Base-by-base conservation (phyloP, 305 asterid genomes). In the Andrographis paniculata region DNA sequence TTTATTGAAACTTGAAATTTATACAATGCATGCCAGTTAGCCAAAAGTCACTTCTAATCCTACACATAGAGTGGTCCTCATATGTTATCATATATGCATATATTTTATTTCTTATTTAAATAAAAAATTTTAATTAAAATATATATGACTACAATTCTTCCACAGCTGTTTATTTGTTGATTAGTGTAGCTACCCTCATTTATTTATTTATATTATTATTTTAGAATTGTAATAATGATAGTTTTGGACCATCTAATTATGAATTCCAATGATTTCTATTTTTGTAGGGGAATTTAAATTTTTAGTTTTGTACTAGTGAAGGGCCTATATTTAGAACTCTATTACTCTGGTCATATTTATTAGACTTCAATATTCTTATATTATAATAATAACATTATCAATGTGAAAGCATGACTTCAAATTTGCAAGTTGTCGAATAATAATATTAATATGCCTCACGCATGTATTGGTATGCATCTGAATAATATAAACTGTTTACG, bases 11-110 rank as follows among this genome's bases (percentile, higher is more conserved):
- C 30, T 24, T 24, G 30, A 24, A 24, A 51, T 14, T 42, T 43
- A 49, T 18, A n/a, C n/a, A 56, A 37, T 52, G 53, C 62, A 42
- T 42, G 53, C 56, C 46, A 47, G 55, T 48, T 36, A 23, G 41
- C 63, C 45, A 48, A 31, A 31, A 35, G 45, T 45, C 24, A 16
- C 30, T 24, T 24, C 4, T 8, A 24, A 19, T n/a, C 1, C n/a
- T n/a, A n/a, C n/a, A n/a, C 14, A 10, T 50, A 56, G 68, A 19
- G 59, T 63, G 64, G 69, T 57, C 64, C 69, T 5, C 19, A n/a
- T 9, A 17, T 35, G 4, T 4, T 49, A 9, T 28, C 8, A 24
- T 3, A 24, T 24, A 3, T 24, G 6, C 4, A 24, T 24, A 3
- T 24, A 24, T 24, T 24, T 24, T 31, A 5, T 10, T 31, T 31